Evolutionary conservation across 768 basidiomycete species (phyloP).

Genomic region (Boletellus emodensis): DNA sequence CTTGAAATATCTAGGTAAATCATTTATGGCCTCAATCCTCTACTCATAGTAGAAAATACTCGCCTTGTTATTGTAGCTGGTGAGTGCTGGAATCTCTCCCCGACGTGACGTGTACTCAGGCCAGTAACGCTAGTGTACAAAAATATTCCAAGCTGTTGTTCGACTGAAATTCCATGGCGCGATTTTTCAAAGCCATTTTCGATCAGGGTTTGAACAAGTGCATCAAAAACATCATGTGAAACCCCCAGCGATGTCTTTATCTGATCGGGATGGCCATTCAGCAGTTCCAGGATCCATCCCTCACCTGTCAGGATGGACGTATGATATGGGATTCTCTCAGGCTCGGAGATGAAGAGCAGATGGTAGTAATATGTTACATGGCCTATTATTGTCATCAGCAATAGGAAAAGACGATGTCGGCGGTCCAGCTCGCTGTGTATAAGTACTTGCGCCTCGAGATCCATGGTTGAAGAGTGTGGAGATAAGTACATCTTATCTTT

Average conservation of each 20-base stretch:
- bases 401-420: no score
- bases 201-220: not conserved
- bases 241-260: constrained; percentile 2
- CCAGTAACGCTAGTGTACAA: constrained; percentile 11
- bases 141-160: constrained; percentile 14
- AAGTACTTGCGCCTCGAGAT: no score
- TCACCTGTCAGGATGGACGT: no score
- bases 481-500: no score
- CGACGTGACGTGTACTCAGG: constrained; percentile 3
- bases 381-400: no score
- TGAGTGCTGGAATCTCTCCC: constrained; percentile 9
- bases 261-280: constrained; percentile 1
- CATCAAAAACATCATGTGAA: not conserved
- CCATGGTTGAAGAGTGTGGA: no score
- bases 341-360: no score
- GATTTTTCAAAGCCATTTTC: not conserved
- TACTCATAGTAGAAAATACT: no score
- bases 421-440: no score
- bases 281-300: constrained; percentile 1
- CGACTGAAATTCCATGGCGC: not conserved
- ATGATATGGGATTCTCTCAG: no score
- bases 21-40: no score
- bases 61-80: not conserved
- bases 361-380: no score
- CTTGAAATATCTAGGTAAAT: constrained; percentile 18